A percentile compares a stretch with the other conserved stretches of the same genome.
Evolutionary conservation across 148 eudicot species (phyloP).

Genomic region (Vaccinium macrocarpon): DNA sequence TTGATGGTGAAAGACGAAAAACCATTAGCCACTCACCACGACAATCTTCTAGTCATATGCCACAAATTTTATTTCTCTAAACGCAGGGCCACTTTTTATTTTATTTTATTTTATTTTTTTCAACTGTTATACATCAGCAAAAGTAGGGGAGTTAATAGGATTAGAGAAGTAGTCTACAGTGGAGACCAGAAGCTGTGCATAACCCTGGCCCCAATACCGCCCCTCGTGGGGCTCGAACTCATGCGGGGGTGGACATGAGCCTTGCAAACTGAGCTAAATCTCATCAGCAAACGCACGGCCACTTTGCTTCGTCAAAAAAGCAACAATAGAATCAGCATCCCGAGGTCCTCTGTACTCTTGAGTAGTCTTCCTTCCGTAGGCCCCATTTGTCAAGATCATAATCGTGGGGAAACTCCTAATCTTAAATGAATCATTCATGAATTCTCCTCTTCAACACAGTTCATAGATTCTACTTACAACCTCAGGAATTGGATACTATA

Average conservation of each 20-base stretch:
- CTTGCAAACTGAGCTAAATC: too few relatives aligned
- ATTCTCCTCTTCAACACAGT: neutral
- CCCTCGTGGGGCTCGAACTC: too few relatives aligned
- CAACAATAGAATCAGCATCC: conserved; percentile 71
- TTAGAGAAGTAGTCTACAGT: too few relatives aligned
- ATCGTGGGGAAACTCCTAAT: conserved; percentile 71
- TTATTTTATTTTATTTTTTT: too few relatives aligned
- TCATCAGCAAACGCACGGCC: conserved; percentile 95
- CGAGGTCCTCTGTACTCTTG: conserved; percentile 78
- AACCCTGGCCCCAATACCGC: too few relatives aligned
- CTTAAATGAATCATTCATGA: conserved; percentile 11
- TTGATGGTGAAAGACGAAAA: neutral
- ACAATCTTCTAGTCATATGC: conserved; percentile 53
- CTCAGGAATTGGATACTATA: neutral
- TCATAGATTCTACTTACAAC: neutral
- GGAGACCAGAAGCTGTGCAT: too few relatives aligned
- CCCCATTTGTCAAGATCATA: conserved; percentile 69
- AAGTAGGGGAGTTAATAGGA: too few relatives aligned
- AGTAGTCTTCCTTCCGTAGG: conserved; percentile 25
- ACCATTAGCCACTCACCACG: conserved; percentile 47
- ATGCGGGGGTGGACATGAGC: too few relatives aligned
- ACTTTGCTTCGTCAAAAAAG: conserved; percentile 55
- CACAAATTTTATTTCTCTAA: conserved; percentile 55
- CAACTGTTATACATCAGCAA: too few relatives aligned
- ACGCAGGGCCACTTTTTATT: conserved; percentile 86